phyloP scores from a whole-genome alignment of 345 rosid genomes.

The Punica granatum region DNA sequence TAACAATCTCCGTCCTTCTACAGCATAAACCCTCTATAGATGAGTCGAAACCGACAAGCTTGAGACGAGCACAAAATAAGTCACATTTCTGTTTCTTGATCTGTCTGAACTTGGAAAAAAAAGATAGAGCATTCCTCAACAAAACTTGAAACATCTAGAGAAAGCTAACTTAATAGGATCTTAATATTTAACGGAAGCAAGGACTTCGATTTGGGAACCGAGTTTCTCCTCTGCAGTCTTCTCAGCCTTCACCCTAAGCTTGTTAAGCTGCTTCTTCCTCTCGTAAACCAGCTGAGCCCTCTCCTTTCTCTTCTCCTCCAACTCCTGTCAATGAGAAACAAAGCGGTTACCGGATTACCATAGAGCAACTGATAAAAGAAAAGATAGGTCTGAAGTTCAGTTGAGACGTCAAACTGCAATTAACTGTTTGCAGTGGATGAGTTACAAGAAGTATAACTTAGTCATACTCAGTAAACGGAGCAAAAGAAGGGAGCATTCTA shows the following conservation, averaged over 20 bases:
- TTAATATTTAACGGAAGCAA: slow-evolving; percentile 59
- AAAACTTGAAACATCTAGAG: neutral
- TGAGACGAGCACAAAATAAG: neutral
- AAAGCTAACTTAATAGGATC: neutral
- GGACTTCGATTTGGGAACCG: slow-evolving; percentile 51
- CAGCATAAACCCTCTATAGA: neutral
- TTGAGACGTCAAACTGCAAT: neutral
- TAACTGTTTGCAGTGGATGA: neutral
- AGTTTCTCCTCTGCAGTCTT: slow-evolving; percentile 66
- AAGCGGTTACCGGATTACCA: neutral
- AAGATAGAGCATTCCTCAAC: neutral
- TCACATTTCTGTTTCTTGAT: neutral
- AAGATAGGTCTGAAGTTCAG: neutral
- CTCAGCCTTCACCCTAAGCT: slow-evolving; percentile 68
- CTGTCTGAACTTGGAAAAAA: neutral
- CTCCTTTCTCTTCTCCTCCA: slow-evolving; percentile 83
- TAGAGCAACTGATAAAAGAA: too few species aligned
- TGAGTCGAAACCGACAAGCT: neutral
- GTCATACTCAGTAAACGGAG: too few species aligned
- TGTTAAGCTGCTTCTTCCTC: slow-evolving; percentile 69
- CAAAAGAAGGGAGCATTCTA: too few species aligned
- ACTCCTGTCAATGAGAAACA: slow-evolving; percentile 32
- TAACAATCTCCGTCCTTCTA: neutral
- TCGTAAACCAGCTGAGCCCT: slow-evolving; percentile 53
- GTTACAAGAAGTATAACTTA: neutral